These are phyloP conservation scores for Nigrospora osmanthi DNA, from an alignment of 2,329 filamentous ascomycete genomes.

Conservation along the genomic window DNA sequence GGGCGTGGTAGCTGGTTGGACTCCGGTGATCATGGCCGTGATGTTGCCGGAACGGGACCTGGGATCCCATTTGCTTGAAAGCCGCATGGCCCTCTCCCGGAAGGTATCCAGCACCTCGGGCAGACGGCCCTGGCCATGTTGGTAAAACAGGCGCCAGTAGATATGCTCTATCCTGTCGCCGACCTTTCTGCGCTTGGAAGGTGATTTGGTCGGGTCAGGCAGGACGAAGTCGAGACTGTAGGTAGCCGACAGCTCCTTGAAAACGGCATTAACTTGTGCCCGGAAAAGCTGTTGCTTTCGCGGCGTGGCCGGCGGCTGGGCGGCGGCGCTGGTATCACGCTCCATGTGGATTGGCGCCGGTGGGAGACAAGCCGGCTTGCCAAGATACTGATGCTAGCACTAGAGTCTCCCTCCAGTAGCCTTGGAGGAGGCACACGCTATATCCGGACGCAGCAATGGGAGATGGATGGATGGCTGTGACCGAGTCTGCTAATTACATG, in stretches of 20 bases:
- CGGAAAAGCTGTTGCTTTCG: background rate
- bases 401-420: too few species aligned
- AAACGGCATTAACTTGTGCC: background rate
- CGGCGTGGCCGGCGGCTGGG: background rate
- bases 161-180: background rate
- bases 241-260: background rate
- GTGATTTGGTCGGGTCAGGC: background rate
- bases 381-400: too few species aligned
- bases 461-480: too few species aligned
- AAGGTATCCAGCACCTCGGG: background rate
- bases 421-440: too few species aligned
- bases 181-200: background rate
- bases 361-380: too few species aligned
- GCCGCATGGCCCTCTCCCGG: background rate
- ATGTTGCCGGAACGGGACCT: background rate
- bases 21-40: background rate
- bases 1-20: background rate
- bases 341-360: too few species aligned
- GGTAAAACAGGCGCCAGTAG: background rate
- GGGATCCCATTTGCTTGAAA: background rate
- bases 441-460: too few species aligned
- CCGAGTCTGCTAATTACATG: too few species aligned
- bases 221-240: background rate
- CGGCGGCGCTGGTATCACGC: background rate
- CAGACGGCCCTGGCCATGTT: background rate